These are phyloP conservation scores for Neurospora pannonica DNA, from an alignment of 495 filamentous ascomycete genomes.

Conservation along the genomic window DNA sequence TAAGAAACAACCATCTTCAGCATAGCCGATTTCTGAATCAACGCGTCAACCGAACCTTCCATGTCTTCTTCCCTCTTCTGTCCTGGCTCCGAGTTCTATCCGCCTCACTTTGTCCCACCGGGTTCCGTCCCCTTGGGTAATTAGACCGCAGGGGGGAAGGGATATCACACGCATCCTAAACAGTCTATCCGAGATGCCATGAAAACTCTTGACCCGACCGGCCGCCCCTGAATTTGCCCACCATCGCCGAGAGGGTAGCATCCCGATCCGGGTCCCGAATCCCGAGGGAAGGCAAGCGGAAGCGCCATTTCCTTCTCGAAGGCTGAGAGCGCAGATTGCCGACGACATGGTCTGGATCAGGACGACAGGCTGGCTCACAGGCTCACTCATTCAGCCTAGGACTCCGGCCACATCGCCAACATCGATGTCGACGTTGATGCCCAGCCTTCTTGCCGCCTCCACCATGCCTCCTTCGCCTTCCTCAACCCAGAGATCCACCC, in stretches of 20 bases:
- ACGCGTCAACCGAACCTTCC: neutral
- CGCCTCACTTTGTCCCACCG: neutral
- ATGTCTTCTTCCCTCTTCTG: neutral
- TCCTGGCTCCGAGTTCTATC: neutral
- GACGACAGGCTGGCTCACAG: neutral
- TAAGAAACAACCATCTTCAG: neutral
- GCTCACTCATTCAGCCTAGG: neutral
- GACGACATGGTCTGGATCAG: neutral
- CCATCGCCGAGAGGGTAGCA: neutral
- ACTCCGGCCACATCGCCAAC: neutral
- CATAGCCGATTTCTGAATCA: neutral
- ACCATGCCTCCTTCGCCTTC: conserved; percentile 42
- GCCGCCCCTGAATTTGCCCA: neutral
- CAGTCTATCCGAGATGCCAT: neutral
- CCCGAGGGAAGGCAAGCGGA: neutral
- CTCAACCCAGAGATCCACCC: conserved; percentile 55
- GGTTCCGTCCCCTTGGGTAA: neutral
- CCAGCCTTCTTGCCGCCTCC: conserved; percentile 43
- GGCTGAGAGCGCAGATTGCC: neutral
- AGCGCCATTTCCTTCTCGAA: neutral
- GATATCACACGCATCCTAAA: neutral
- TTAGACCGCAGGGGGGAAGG: neutral
- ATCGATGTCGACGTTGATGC: neutral
- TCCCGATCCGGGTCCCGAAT: neutral
- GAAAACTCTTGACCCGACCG: neutral